Base-by-base conservation (phyloP, 2,329 filamentous ascomycete genomes). In the Colletotrichum orchidophilum region DNA sequence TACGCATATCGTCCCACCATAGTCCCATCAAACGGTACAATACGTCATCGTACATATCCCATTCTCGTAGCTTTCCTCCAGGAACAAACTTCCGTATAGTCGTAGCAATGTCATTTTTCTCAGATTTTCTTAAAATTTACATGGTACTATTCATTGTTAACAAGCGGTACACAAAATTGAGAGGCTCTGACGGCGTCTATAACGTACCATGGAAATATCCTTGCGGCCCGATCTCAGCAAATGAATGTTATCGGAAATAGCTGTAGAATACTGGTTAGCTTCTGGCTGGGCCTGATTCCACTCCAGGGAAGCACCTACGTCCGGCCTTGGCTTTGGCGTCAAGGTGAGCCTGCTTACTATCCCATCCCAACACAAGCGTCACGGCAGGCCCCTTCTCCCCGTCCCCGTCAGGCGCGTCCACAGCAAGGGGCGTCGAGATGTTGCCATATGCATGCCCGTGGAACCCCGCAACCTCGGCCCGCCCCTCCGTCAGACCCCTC, bases 281-380 rank as follows among this genome's bases (percentile, higher is more conserved):
- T 24, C 12, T 31, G 27, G 24, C 26, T 52, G 2, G 21, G 18
- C 31, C 58, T 35, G 39, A 21, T 12, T 11, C 8, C 21, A 15
- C 24, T 6, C 18, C 31, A 46, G 63, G 29, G 31, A 21, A 49
- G 15, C n/a, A 18, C 74, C 72, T 55, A 75, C 75, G 71, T 60
- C 75, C 75, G 12, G 75, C 63, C 53, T 71, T 68, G n/a, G 74
- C 73, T 65, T 75, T 75, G 59, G 74, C 75, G 11, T 66, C 76
- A 35, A 81, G 50, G 73, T 83, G 82, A 24, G 78, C 81, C 49
- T 81, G 80, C 72, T 77, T 81, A 70, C 78, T 81, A 21, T 83
- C 81, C 82, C 82, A 83, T 5, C 82, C 82, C 46, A 83, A 70
- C 27, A 83, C 68, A 70, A 82, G 73, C 63, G 78, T 75, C 15